These are phyloP conservation scores for Urtica urens DNA, from an alignment of 306 rosid species.

Conservation along the genomic window DNA sequence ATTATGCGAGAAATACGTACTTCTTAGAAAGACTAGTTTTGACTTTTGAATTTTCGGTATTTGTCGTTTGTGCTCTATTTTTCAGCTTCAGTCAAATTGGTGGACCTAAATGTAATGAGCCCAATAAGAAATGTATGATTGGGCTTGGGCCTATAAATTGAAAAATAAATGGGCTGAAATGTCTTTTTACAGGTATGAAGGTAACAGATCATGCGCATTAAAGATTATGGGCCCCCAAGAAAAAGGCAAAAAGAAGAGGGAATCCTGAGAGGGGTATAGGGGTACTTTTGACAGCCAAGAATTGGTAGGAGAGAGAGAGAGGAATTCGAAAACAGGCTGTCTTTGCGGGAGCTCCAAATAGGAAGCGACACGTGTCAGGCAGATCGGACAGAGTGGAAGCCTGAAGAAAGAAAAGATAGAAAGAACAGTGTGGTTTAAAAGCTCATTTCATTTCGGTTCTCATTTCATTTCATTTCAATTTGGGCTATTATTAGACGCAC, in stretches of 20 bases:
- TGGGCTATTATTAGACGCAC: slow-evolving; percentile 9
- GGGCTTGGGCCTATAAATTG: not conserved
- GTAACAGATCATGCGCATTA: not conserved
- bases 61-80: no score
- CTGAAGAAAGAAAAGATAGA: not conserved
- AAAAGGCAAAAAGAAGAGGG: not conserved
- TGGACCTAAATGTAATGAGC: not conserved
- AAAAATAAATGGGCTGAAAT: not conserved
- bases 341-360: slow-evolving; percentile 10
- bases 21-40: no score
- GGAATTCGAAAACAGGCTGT: slow-evolving; percentile 16
- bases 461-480: not conserved
- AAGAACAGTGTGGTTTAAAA: slow-evolving; percentile 11
- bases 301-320: no score
- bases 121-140: not conserved
- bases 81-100: no score
- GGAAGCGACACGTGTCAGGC: slow-evolving; percentile 28
- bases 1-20: no score
- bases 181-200: no score
- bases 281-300: slow-evolving; percentile 6
- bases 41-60: no score
- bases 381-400: slow-evolving; percentile 1
- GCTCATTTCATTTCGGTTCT: slow-evolving; percentile 3
- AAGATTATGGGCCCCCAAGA: not conserved
- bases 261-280: not conserved